Base-by-base conservation (phyloP, 2,329 filamentous ascomycete species). In the Colletotrichum sp. region DNA sequence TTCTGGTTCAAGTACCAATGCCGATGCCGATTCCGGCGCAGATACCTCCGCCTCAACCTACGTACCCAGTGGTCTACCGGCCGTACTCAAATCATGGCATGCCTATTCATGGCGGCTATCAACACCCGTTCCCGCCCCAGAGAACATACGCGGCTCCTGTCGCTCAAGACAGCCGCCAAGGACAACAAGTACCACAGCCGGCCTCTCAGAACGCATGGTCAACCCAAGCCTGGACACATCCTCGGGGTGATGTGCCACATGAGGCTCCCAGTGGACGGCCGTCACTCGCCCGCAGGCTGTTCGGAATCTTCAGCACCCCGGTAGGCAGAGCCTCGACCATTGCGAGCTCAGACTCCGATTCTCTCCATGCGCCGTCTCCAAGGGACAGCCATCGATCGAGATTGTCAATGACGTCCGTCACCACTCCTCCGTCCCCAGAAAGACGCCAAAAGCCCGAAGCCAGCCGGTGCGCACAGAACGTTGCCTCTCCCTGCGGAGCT, bases 261-360 rank as follows among this genome's bases (percentile, higher is more conserved):
- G 33, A 55, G 11, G 31, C 70, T 12, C 47, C 68, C 9, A 34
- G 29, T 29, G 58, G 68, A 67, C 51, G 34, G 3, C 36, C 38
- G 1, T 73, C 72, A 47, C 61, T 74, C 8, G 61, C 64, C 9
- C 64, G 59, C 31, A 73, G 78, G 16, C 12, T 84, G 2, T 63
- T 75, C 63, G 77, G 77, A 13, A 75, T 76, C 2, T 76, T 84
- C 34, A 77, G 75, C 6, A 64, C 83, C 16, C 82, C 82, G 3
- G 21, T 78, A 2, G 83, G 83, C 7, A 81, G 77, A 69, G 82
- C 81, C 8, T 84, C 82, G 0, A 85, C 83, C 2, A 81, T 85
- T 63, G 77, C 76, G 33, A 82, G 77, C 51, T 77, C 76, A 4
- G 61, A 68, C 34, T 65, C 58, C 31, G 59, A 38, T 11, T 74